phyloP scores from a whole-genome alignment of 2,329 filamentous ascomycete genomes.

The Aspergillus costaricaensis region DNA sequence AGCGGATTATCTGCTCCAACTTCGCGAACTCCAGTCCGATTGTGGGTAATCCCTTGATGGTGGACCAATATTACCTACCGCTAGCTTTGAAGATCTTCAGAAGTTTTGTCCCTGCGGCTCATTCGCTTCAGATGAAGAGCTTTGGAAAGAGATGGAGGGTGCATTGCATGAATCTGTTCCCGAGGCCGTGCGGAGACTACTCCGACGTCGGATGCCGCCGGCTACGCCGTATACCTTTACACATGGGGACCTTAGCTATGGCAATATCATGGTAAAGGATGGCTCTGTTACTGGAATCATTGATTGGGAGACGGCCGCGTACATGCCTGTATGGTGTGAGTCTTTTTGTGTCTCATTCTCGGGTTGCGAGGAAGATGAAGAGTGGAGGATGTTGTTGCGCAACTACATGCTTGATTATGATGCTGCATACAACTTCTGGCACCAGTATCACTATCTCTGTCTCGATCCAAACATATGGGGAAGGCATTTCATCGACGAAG shows the following conservation, averaged over 20 bases:
- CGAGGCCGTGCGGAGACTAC: neutral
- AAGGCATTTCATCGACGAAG: no score
- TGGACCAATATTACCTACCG: slow-evolving; percentile 12
- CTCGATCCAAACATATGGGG: neutral
- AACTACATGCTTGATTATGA: slow-evolving; percentile 22
- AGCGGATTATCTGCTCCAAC: slow-evolving; percentile 23
- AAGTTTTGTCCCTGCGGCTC: neutral
- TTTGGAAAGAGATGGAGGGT: slow-evolving; percentile 17
- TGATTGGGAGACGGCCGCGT: slow-evolving; percentile 44
- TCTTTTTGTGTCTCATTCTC: slow-evolving; percentile 12
- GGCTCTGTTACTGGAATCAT: slow-evolving; percentile 41
- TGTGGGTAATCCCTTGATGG: slow-evolving; percentile 14
- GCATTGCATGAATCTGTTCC: slow-evolving; percentile 8
- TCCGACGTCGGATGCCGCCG: slow-evolving; percentile 22
- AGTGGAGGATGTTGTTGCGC: slow-evolving; percentile 21
- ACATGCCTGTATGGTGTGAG: slow-evolving; percentile 44
- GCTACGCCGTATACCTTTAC: slow-evolving; percentile 39
- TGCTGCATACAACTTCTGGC: slow-evolving; percentile 20
- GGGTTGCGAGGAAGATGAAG: slow-evolving; percentile 14
- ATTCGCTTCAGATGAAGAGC: slow-evolving; percentile 16
- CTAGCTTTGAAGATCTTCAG: slow-evolving; percentile 7
- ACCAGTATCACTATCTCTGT: slow-evolving; percentile 21
- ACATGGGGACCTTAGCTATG: slow-evolving; percentile 40
- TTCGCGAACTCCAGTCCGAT: slow-evolving; percentile 18
- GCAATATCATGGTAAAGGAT: slow-evolving; percentile 45